A percentile compares a stretch with the other conserved stretches of the same genome.
phyloP scores from a whole-genome alignment of 2,329 filamentous ascomycete species.

The Zopfia rhizophila region DNA sequence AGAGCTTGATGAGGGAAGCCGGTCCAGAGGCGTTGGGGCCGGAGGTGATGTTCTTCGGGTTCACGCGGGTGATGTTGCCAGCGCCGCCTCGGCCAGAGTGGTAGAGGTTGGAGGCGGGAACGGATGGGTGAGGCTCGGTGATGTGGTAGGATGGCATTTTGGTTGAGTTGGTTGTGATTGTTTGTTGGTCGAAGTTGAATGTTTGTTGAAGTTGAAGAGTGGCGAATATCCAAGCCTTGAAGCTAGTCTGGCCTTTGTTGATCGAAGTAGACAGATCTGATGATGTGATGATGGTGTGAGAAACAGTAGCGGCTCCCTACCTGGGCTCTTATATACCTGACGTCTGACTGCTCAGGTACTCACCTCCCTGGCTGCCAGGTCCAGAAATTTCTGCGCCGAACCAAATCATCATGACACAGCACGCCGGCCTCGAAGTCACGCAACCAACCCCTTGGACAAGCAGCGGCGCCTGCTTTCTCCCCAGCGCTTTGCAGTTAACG shows the following conservation, averaged over 20 bases:
- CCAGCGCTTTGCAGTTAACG: slow-evolving; percentile 56
- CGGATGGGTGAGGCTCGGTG: slow-evolving; percentile 70
- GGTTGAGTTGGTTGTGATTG: slow-evolving; percentile 15
- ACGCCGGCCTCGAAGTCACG: slow-evolving; percentile 22
- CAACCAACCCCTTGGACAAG: slow-evolving; percentile 18
- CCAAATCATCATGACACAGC: slow-evolving; percentile 36
- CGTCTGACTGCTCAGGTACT: slow-evolving; percentile 1
- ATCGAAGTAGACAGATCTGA: slow-evolving; percentile 21
- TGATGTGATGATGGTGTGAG: slow-evolving; percentile 30
- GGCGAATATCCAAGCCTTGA: slow-evolving; percentile 17
- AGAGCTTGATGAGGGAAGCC: slow-evolving; percentile 61
- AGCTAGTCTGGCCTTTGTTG: not conserved
- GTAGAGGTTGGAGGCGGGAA: slow-evolving; percentile 62
- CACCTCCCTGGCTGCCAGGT: slow-evolving; percentile 7
- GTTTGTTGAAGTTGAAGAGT: slow-evolving; percentile 15
- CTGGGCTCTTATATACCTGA: slow-evolving; percentile 33
- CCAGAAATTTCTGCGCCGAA: slow-evolving; percentile 39
- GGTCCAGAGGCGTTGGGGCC: slow-evolving; percentile 58
- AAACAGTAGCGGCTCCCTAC: slow-evolving; percentile 13
- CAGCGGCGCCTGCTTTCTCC: not conserved
- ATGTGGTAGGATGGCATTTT: slow-evolving; percentile 62
- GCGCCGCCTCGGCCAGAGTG: slow-evolving; percentile 68
- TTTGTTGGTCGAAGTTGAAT: slow-evolving; percentile 14
- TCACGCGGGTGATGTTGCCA: slow-evolving; percentile 67
- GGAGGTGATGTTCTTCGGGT: slow-evolving; percentile 64